Evolutionary conservation across 768 basidiomycete genomes (phyloP).

Genomic region (Imleria badia): DNA sequence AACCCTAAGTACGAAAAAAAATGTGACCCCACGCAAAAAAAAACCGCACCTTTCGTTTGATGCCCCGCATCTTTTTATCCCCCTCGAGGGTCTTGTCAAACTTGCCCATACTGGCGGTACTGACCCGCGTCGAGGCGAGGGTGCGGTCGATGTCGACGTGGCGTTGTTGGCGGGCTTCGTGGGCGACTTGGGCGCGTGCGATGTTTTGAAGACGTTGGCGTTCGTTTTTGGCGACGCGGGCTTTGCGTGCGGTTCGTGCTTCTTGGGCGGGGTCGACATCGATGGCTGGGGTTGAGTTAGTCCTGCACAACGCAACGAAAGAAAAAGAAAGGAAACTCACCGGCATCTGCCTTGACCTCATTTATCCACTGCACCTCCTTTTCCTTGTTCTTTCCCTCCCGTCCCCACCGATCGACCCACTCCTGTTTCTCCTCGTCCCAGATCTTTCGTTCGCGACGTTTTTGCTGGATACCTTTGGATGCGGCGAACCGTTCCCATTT

Average conservation of each 20-base stretch:
- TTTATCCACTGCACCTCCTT: conserved; percentile 87
- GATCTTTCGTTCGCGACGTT: conserved; percentile 69
- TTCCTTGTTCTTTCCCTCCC: conserved; percentile 85
- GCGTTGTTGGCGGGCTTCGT: conserved; percentile 45
- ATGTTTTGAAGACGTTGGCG: conserved; percentile 72
- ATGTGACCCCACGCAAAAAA: too few relatives aligned
- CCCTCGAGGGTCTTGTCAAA: conserved; percentile 91
- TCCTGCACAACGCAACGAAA: too few relatives aligned
- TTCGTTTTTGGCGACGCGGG: conserved; percentile 81
- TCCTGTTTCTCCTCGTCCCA: conserved; percentile 97
- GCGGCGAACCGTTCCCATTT: conserved; percentile 98
- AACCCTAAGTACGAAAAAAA: too few relatives aligned
- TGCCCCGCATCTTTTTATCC: conserved; percentile 82
- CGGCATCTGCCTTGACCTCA: conserved; percentile 84
- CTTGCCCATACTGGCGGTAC: conserved; percentile 94
- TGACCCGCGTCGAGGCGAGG: conserved; percentile 70
- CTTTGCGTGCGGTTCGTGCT: conserved; percentile 78
- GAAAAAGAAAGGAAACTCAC: conserved; percentile 42
- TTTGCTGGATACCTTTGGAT: conserved; percentile 90
- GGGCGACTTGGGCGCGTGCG: conserved; percentile 49
- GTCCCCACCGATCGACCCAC: conserved; percentile 91
- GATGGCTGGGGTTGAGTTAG: too few relatives aligned
- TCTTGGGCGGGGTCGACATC: conserved; percentile 78
- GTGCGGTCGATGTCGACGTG: conserved; percentile 76
- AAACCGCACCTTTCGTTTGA: conserved; percentile 84